These are phyloP conservation scores for Pleurotus sapidus DNA, from an alignment of 768 basidiomycete species.

Conservation along the genomic window DNA sequence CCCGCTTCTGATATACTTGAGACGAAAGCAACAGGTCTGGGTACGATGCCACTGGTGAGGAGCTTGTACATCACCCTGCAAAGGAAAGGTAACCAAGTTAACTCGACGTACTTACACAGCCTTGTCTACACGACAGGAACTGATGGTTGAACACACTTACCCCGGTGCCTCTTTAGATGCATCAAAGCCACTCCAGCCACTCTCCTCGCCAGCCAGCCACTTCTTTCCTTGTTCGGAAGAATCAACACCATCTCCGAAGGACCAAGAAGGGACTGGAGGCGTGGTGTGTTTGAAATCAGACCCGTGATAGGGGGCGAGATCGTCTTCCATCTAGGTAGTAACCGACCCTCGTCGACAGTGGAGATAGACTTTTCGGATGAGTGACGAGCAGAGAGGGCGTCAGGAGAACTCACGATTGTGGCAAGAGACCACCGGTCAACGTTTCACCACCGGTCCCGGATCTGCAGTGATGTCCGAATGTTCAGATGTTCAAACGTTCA, in stretches of 20 bases:
- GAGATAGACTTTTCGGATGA: too few species aligned
- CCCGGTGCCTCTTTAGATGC: slow-evolving; percentile 28
- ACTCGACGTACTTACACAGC: too few species aligned
- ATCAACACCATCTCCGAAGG: slow-evolving; percentile 30
- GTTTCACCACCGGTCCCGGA: too few species aligned
- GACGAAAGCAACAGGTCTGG: slow-evolving; percentile 72
- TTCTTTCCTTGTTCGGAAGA: slow-evolving; percentile 31
- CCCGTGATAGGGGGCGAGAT: neutral
- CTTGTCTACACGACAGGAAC: neutral
- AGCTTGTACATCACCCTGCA: slow-evolving; percentile 40
- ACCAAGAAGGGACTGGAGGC: slow-evolving; percentile 38
- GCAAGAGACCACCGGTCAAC: too few species aligned
- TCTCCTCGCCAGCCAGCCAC: slow-evolving; percentile 42
- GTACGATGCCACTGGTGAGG: slow-evolving; percentile 52
- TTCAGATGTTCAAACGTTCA: too few species aligned
- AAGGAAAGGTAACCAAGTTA: neutral
- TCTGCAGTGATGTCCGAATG: too few species aligned
- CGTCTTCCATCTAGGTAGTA: neutral
- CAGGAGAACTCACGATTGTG: too few species aligned
- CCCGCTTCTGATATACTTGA: slow-evolving; percentile 55
- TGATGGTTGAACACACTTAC: slow-evolving; percentile 16
- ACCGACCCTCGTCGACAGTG: too few species aligned
- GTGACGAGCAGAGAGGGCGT: too few species aligned
- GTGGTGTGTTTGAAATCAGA: slow-evolving; percentile 25
- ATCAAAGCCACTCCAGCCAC: slow-evolving; percentile 37